These are phyloP conservation scores for Pestalotiopsis sp. DNA, from an alignment of 2,329 filamentous ascomycete species.

Conservation along the genomic window DNA sequence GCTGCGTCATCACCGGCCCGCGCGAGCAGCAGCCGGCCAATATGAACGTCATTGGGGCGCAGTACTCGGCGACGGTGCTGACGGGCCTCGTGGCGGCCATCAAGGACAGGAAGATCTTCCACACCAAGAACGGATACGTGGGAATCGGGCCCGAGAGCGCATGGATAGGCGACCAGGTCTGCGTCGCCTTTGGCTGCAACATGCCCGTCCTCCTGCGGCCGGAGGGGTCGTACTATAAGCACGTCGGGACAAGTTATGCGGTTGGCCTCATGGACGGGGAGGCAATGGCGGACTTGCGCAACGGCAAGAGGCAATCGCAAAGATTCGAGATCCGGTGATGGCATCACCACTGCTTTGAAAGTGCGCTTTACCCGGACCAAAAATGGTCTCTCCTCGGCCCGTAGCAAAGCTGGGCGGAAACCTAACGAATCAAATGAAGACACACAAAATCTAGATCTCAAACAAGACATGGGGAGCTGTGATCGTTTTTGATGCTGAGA, in stretches of 20 bases:
- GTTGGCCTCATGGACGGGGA: slow-evolving; percentile 1
- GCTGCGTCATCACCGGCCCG: slow-evolving; percentile 1
- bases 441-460: background rate
- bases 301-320: background rate
- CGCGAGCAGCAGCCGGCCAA: background rate
- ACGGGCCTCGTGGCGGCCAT: background rate
- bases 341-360: background rate
- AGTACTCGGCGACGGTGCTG: background rate
- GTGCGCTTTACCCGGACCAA: background rate
- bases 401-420: background rate
- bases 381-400: background rate
- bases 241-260: background rate
- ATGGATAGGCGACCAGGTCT: background rate
- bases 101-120: background rate
- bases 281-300: background rate
- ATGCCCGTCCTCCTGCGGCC: background rate
- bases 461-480: background rate
- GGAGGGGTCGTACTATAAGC: background rate
- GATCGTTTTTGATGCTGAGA: slow-evolving; percentile 26
- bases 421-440: background rate
- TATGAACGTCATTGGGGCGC: background rate
- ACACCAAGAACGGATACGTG: slow-evolving; percentile 2
- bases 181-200: background rate
- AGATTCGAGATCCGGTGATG: background rate
- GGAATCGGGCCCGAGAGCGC: background rate